Evolutionary conservation across 495 filamentous ascomycete genomes (phyloP), one percentile per base, ranked within the genome.

Genomic region (Pyrenula aspistea): DNA sequence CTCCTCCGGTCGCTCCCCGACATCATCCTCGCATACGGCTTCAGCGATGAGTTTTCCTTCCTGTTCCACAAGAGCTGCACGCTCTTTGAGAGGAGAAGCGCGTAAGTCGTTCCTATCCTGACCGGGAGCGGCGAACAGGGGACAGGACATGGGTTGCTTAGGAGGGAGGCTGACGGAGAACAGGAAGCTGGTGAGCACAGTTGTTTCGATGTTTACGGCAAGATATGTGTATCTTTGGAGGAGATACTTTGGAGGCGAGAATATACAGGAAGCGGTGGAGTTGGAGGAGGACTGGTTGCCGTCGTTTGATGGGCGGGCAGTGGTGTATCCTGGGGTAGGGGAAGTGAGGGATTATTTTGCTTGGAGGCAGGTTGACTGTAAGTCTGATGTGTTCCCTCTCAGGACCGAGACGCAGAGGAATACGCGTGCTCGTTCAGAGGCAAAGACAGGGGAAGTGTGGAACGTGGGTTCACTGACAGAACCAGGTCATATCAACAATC

Each of bases 361-460:
- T 62, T 98, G 93, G 93, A 77, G 93, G 60, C 93, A 98, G 70
- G 93, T 87, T 31, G 93, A 98, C 67, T 97, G 92, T 94, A 66
- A 67, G 85, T 71, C 42, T 49, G 25, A 22, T n/a, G 12, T 25
- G 49, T 23, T 22, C 55, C 25, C 21, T 59, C 47, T 31, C 15
- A 2, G 60, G n/a, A n/a, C n/a, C n/a, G n/a, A n/a, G n/a, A n/a
- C n/a, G n/a, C n/a, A n/a, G n/a, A n/a, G n/a, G n/a, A n/a, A n/a
- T n/a, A n/a, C n/a, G n/a, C n/a, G n/a, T n/a, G n/a, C n/a, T n/a
- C n/a, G n/a, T n/a, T n/a, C n/a, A n/a, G n/a, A n/a, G n/a, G n/a
- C n/a, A n/a, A n/a, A n/a, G n/a, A n/a, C n/a, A n/a, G n/a, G 31
- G 8, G 31, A 15, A 8, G 31, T 4, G 31, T 42, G 4, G 31